A percentile compares a stretch with the other conserved stretches of the same genome.
These are phyloP conservation scores for Candida dubliniensis DNA, from an alignment of 1,139 yeast species.

Conservation along the genomic window DNA sequence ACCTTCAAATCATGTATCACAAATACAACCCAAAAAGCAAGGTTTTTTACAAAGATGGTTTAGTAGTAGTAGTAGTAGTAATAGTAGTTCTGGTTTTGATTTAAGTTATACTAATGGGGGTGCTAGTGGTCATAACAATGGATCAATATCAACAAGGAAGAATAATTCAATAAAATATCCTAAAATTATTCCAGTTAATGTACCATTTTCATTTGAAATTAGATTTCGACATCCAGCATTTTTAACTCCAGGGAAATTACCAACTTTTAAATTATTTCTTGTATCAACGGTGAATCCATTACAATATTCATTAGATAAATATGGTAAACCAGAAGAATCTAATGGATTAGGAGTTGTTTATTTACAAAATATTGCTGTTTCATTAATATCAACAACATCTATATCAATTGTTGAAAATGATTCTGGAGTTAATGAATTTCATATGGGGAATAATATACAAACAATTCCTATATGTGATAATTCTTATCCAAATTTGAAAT, in stretches of 20 bases:
- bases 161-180: constrained; percentile 16
- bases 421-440: constrained; percentile 26
- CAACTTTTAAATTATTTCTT: constrained; percentile 40
- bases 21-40: constrained; percentile 17
- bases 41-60: constrained; percentile 25
- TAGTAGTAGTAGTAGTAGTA: constrained; percentile 15
- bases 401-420: constrained; percentile 39
- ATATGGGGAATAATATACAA: constrained; percentile 31
- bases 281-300: constrained; percentile 37
- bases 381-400: constrained; percentile 32
- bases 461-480: constrained; percentile 31
- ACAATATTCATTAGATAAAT: constrained; percentile 35
- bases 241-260: constrained; percentile 41
- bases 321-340: constrained; percentile 39
- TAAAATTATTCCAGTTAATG: constrained; percentile 35
- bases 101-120: too few relatives aligned
- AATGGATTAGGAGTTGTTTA: constrained; percentile 52
- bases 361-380: constrained; percentile 37
- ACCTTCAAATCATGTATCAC: constrained; percentile 11
- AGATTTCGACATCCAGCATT: constrained; percentile 49
- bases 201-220: constrained; percentile 47
- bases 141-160: background rate
- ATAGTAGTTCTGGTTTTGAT: too few relatives aligned
- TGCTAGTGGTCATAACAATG: too few relatives aligned
- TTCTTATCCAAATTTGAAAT: constrained; percentile 33